Base-by-base conservation (phyloP, 2,329 filamentous ascomycete genomes). In the Alternaria ventricosa region DNA sequence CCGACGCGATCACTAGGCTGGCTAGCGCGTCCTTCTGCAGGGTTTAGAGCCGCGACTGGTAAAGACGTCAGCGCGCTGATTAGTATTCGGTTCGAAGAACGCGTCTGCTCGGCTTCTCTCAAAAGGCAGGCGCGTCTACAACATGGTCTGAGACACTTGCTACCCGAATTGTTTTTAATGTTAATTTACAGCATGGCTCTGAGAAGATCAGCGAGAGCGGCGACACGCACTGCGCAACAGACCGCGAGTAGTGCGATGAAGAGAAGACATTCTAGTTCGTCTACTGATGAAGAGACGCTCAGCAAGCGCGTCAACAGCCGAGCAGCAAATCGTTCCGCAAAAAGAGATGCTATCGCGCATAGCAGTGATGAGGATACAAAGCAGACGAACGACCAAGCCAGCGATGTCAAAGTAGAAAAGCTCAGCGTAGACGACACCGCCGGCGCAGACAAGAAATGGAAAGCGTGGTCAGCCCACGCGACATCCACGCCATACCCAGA, bases 381-480 rank as follows among this genome's bases (percentile, higher is more conserved):
- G 47, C 15, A 22, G 2, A 9, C 28, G 3, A 13, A 23, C 13
- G 28, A 33, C 2, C 47, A 33, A 12, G 6, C 11, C 18, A 51
- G 13, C 12, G n/a, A 13, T 23, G 1, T 4, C 27, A 51, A n/a
- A 7, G 6, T 4, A 6, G 28, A 22, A 1, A 22, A 28, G 12
- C 7, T 27, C 11, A 22, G 5, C 8, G 7, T n/a, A 18, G 23
- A 49, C 15, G 15, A 49, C 13, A 15, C 36, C 9, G 28, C 12
- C 4, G 49, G 20, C 12, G 49, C 49, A 6, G 49, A 58, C 0
- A 63, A 60, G 25, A 63, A 63, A 33, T 63, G 61, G 61, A 57
- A 60, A 15, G n/a, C 57, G 2, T 63, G 57, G 56, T 63, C 61
- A 51, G 57, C 50, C 43, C 51, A 63, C 36, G 61, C 61, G 18